phyloP scores from a whole-genome alignment of 257 asterid genomes.

The Fraxinus cuspidata region DNA sequence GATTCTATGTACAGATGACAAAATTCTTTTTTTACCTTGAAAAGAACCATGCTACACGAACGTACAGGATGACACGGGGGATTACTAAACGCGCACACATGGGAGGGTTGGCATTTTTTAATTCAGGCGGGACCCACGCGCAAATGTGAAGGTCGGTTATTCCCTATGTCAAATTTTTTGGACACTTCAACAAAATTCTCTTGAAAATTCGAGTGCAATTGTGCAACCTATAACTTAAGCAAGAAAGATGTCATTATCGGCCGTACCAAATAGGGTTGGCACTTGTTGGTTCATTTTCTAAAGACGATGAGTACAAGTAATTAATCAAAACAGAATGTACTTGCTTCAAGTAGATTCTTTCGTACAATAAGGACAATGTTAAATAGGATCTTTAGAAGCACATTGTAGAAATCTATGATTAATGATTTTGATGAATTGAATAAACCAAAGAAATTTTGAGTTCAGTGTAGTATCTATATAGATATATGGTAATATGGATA shows the following conservation, averaged over 20 bases:
- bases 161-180: too few species aligned
- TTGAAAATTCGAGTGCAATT: background rate
- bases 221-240: background rate
- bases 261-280: background rate
- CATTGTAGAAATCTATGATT: background rate
- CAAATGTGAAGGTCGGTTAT: too few species aligned
- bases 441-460: background rate
- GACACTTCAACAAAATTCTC: too few species aligned
- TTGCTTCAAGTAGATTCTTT: background rate
- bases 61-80: too few species aligned
- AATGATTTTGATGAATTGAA: background rate
- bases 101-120: too few species aligned
- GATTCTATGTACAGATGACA: too few species aligned
- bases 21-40: too few species aligned
- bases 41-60: too few species aligned
- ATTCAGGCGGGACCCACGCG: too few species aligned
- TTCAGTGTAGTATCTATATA: background rate
- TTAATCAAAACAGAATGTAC: constrained; percentile 19
- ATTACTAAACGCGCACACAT: too few species aligned
- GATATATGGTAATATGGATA: too few species aligned
- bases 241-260: constrained; percentile 12
- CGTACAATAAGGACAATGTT: background rate
- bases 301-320: constrained; percentile 17
- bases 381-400: background rate
- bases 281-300: background rate